Evolutionary conservation across 306 rosid species (phyloP).

Genomic region (Ziziphus jujuba): DNA sequence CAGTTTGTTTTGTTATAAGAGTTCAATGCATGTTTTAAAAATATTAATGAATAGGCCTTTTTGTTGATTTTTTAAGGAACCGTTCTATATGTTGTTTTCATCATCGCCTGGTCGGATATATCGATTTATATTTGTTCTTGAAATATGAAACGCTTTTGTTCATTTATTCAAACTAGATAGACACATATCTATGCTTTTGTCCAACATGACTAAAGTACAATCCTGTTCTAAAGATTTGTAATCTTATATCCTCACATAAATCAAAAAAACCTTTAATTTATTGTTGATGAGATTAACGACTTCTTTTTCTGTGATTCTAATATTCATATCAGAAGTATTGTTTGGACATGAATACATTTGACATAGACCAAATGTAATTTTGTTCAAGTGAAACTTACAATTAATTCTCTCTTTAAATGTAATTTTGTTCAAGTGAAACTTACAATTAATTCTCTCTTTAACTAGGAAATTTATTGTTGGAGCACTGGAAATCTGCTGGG

Average conservation of each 20-base stretch:
- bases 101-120: too few species aligned
- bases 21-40: too few species aligned
- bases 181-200: neutral
- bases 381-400: slow-evolving; percentile 9
- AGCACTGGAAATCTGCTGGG: slow-evolving; percentile 72
- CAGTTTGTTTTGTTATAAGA: neutral
- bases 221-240: neutral
- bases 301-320: neutral
- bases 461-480: slow-evolving; percentile 69
- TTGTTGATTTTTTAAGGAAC: too few species aligned
- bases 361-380: neutral
- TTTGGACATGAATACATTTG: neutral
- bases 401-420: slow-evolving; percentile 18
- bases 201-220: neutral
- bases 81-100: too few species aligned
- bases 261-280: neutral
- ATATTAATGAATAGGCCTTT: too few species aligned
- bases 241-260: neutral
- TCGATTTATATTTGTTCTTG: too few species aligned
- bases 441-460: slow-evolving; percentile 17
- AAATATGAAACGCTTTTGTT: neutral
- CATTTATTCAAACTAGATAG: too few species aligned
- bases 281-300: too few species aligned
- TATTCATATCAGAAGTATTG: neutral
- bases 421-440: slow-evolving; percentile 8